Evolutionary conservation across 1,139 yeast species (phyloP), one percentile per base, ranked within the genome.

Genomic region (Pneumocystis wakefieldiae): DNA sequence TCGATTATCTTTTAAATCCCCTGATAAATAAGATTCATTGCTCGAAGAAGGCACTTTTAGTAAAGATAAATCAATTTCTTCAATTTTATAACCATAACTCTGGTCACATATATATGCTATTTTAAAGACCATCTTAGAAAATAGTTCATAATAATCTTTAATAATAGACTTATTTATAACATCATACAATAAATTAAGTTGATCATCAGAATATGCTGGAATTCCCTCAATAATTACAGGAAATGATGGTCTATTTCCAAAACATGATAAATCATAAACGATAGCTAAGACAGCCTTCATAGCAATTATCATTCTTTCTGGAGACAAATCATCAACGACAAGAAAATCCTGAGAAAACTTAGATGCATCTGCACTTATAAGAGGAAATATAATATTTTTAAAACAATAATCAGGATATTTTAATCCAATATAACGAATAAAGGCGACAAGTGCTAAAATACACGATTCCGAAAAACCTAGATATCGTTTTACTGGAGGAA

Each of bases 381-480:
- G 72, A 60, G 84, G 90, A 41, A 86, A 75, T 19, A 92, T 75
- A 5, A 88, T 83, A 69, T 86, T 86, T 68, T 90, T 97, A 68
- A 92, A 76, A 0, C 88, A 81, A 70, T 86, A 86, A 70, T 86
- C 90, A 65, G 87, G 81, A 68, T 90, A 90, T 53, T 86, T 84
- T 69, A 79, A 86, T 0, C 96, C 96, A 59, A 88, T 81, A 1
- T 87, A 81, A 37, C 96, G 80, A 38, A 90, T 77, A 48, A 87
- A 77, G 68, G 86, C 89, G 1, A 87, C 84, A 42, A 88, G 74
- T 0, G 95, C 84, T 61, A 81, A 81, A 24, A 90, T 75, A 28
- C 78, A 76, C 6, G 81, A 74, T 68, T 88, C 95, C 2, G 84
- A 77, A 0, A 83, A 78, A 88, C 91, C 86, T 72, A 86, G 86